Conservation (phyloP, 805 yeast species). For the Lipomyces sp. region DNA sequence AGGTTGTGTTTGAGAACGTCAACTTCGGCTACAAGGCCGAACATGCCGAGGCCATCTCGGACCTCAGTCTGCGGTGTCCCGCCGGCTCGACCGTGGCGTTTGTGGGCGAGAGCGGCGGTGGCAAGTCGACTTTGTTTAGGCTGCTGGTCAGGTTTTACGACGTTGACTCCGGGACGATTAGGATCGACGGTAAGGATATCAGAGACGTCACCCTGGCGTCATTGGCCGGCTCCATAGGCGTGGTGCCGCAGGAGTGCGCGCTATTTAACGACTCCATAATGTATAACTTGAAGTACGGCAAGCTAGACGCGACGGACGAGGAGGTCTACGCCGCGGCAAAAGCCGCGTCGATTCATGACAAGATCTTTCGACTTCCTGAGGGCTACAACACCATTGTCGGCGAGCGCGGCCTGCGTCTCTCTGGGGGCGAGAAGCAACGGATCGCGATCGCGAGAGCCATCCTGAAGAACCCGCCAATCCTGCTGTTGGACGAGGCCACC, state of each 20-base stretch:
- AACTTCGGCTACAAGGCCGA: slow-evolving; percentile 69
- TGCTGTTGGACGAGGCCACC: slow-evolving; percentile 62
- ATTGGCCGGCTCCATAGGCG: slow-evolving; percentile 70
- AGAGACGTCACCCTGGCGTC: slow-evolving; percentile 63
- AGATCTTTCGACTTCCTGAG: slow-evolving; percentile 44
- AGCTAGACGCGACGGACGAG: slow-evolving; percentile 54
- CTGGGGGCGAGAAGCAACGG: slow-evolving; percentile 66
- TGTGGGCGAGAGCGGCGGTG: slow-evolving; percentile 95
- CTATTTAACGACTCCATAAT: slow-evolving; percentile 78
- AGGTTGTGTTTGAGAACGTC: slow-evolving; percentile 59
- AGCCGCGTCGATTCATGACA: slow-evolving; percentile 50
- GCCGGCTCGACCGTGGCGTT: slow-evolving; percentile 88
- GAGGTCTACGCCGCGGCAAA: slow-evolving; percentile 61
- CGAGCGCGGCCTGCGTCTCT: slow-evolving; percentile 53
- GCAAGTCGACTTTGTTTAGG: slow-evolving; percentile 84
- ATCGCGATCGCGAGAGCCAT: slow-evolving; percentile 59
- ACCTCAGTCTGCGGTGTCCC: slow-evolving; percentile 55
- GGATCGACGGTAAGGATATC: slow-evolving; percentile 63
- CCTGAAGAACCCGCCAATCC: slow-evolving; percentile 50
- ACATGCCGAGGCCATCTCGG: slow-evolving; percentile 53
- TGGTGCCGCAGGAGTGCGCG: slow-evolving; percentile 89
- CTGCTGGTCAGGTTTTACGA: slow-evolving; percentile 80
- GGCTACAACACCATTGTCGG: slow-evolving; percentile 59
- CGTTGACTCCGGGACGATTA: slow-evolving; percentile 60
- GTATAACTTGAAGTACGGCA: slow-evolving; percentile 78